Evolutionary conservation across 768 basidiomycete genomes (phyloP), one percentile per base, ranked within the genome.

Genomic region (Mycena albidolilacea): DNA sequence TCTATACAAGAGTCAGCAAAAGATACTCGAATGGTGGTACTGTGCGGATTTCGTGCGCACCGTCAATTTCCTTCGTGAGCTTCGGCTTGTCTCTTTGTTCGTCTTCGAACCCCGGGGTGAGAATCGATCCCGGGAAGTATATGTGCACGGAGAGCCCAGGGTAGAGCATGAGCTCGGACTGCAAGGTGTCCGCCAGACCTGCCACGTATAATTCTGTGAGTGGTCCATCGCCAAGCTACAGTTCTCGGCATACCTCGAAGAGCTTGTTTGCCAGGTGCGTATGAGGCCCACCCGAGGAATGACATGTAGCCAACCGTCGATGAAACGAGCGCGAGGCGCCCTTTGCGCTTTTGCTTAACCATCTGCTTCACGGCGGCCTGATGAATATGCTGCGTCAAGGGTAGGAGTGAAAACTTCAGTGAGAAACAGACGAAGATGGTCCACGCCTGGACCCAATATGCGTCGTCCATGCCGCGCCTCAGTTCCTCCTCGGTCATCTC

Each of bases 181-280:
- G 91, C 11, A 98, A 86, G 0, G 92, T 88, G 70, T 98, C 97
- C 11, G 94, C 94, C 0, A 98, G 89, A 7, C 93, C 95, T 96
- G 78, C 5, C 7, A 19, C 3, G 4, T 11, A 19, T 17, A 21
- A 43, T 17, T 37, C 3, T 44, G 59, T 43, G 61, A 54, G 35
- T 64, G 48, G 66, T 67, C 1, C 11, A 17, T 48, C 17, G 6
- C 17, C 46, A 48, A 15, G 17, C 17, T 12, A 48, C 17, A 48
- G 30, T 30, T 30, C 30, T 30, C 30, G 41, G 10, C 54, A 52
- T 74, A 95, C 96, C 96, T 83, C 95, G 85, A 6, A 97, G 80
- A 10, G 97, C 97, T 74, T 94, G 93, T 79, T 97, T 97, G 9
- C 90, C 93, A 0, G 96, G 95, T 0, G 93, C 85, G 80, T 97